These are phyloP conservation scores for Dissophora ornata DNA, from an alignment of 192 early-diverging fungal genomes.

Conservation along the genomic window DNA sequence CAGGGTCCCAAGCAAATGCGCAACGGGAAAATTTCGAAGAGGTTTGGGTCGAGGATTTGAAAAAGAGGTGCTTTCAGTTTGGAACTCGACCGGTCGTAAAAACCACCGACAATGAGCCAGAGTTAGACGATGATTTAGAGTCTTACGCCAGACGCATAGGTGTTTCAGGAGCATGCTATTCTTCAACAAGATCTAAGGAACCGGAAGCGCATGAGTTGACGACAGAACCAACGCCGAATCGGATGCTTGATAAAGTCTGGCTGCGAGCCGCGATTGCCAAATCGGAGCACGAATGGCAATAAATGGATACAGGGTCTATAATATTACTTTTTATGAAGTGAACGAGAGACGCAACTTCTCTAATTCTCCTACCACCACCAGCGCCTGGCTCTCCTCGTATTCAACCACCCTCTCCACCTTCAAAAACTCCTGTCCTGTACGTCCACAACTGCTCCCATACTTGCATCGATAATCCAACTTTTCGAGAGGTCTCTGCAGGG, in stretches of 20 bases:
- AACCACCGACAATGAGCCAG: not conserved
- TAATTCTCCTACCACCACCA: conserved; percentile 16
- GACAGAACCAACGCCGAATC: not conserved
- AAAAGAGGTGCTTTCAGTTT: conserved; percentile 31
- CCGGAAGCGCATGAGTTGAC: not conserved
- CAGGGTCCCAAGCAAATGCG: too few species aligned
- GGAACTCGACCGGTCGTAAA: conserved; percentile 3
- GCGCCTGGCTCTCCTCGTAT: conserved; percentile 25
- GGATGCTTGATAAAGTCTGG: conserved; percentile 9
- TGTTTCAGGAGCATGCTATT: conserved; percentile 11
- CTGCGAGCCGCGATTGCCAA: conserved; percentile 10
- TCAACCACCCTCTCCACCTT: conserved; percentile 36
- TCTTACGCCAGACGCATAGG: conserved; percentile 1
- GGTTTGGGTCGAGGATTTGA: conserved; percentile 37
- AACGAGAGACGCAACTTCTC: conserved; percentile 24
- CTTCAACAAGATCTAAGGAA: not conserved
- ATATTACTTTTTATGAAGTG: too few species aligned
- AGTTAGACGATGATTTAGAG: not conserved
- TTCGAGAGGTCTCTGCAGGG: conserved; percentile 32
- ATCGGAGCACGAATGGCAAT: conserved; percentile 20
- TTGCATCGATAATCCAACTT: conserved; percentile 36
- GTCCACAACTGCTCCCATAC: conserved; percentile 36
- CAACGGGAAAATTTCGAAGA: conserved; percentile 41
- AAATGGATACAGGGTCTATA: too few species aligned
- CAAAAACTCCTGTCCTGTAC: conserved; percentile 27